Percentiles rank a stretch among this genome's conserved stretches.
These are phyloP conservation scores for Staphylotrichum tortipilum DNA, from an alignment of 495 filamentous ascomycete species.

Conservation along the genomic window DNA sequence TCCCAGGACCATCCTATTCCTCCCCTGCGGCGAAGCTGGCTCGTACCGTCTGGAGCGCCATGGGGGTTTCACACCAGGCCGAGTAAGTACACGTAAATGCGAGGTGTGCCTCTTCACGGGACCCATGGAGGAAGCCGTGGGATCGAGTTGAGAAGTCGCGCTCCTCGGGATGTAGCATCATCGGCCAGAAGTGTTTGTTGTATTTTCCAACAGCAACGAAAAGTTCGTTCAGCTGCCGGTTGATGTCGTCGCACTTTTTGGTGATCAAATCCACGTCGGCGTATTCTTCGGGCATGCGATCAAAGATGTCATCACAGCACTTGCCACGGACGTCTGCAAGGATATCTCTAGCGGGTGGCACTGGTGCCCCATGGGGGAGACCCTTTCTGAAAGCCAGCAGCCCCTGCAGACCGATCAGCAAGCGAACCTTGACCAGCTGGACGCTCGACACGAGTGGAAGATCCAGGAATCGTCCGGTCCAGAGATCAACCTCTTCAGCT, in stretches of 20 bases:
- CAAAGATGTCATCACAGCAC: conserved; percentile 4
- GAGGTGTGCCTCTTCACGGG: conserved; percentile 3
- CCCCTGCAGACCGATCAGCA: conserved; percentile 1
- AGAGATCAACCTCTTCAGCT: conserved; percentile 18
- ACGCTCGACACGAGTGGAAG: neutral
- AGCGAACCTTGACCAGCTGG: conserved; percentile 12
- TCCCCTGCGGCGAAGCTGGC: neutral
- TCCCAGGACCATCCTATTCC: neutral
- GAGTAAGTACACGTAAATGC: conserved; percentile 9
- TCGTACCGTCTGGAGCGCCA: neutral
- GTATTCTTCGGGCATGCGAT: neutral
- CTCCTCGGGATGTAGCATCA: conserved; percentile 4
- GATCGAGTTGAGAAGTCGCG: neutral
- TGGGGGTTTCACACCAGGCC: conserved; percentile 8
- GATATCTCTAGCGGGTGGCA: neutral
- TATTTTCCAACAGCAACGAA: neutral
- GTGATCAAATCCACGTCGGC: neutral
- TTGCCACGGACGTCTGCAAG: neutral
- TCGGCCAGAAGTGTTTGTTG: conserved; percentile 5
- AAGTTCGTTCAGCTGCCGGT: neutral
- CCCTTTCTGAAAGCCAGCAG: neutral
- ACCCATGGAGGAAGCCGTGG: conserved; percentile 1
- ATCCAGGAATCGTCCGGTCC: neutral
- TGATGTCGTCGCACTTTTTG: neutral
- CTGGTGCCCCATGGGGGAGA: neutral